These are phyloP conservation scores for Bruguiera hainesii DNA, from an alignment of 441 rosid species.

Conservation along the genomic window DNA sequence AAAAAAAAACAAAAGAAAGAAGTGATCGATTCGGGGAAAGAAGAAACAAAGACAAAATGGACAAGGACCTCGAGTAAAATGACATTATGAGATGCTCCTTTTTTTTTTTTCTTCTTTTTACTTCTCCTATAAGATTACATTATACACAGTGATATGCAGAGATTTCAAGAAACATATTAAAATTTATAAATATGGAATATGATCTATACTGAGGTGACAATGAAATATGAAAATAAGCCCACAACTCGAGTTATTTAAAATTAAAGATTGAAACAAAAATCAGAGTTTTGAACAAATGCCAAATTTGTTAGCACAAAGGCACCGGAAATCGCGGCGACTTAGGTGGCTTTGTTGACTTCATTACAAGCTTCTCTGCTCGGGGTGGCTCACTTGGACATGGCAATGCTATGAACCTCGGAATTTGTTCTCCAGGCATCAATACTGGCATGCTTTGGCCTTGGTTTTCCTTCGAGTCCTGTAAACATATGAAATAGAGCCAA, in stretches of 20 bases:
- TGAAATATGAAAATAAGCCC: no score
- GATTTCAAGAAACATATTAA: no score
- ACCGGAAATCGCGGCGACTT: conserved; percentile 57
- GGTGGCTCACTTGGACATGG: conserved; percentile 81
- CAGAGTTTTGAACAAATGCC: neutral
- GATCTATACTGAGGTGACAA: no score
- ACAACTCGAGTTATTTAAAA: neutral
- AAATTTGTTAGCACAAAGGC: conserved; percentile 50
- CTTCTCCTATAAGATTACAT: no score
- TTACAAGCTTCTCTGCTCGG: conserved; percentile 36
- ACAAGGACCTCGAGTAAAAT: no score
- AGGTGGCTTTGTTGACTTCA: conserved; percentile 41
- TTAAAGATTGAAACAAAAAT: neutral
- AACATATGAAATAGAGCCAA: neutral
- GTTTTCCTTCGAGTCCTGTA: conserved; percentile 48
- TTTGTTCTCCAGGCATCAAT: conserved; percentile 79
- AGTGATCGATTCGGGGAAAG: no score
- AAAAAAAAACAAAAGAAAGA: no score
- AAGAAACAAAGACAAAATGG: no score
- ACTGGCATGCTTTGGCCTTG: conserved; percentile 63
- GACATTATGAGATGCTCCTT: no score
- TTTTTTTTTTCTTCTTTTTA: no score
- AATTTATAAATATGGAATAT: no score
- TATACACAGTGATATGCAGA: no score
- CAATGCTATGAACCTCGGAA: conserved; percentile 82